These are phyloP conservation scores for Phaeosphaeria sp. DNA, from an alignment of 2,329 filamentous ascomycete species.

Conservation along the genomic window DNA sequence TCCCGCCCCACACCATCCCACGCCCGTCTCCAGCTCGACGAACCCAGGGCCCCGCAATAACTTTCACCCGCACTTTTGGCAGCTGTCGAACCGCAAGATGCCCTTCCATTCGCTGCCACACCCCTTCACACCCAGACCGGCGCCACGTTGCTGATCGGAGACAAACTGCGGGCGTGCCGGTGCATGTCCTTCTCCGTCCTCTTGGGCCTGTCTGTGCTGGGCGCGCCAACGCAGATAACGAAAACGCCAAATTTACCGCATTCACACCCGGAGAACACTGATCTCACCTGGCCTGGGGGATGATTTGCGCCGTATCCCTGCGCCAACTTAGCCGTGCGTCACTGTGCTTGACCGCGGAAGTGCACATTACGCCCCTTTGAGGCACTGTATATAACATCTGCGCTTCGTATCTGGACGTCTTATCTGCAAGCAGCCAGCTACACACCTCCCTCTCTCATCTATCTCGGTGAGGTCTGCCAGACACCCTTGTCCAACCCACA, in stretches of 20 bases:
- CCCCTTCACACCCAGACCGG: slow-evolving; percentile 13
- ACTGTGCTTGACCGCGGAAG: slow-evolving; percentile 44
- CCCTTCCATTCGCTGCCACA: slow-evolving; percentile 13
- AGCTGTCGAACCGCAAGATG: slow-evolving; percentile 9
- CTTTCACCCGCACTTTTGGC: slow-evolving; percentile 18
- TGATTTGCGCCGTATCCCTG: slow-evolving; percentile 26
- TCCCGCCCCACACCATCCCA: slow-evolving; percentile 42
- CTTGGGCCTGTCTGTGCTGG: slow-evolving; percentile 12
- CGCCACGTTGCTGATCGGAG: slow-evolving; percentile 28
- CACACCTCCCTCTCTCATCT: slow-evolving; percentile 6
- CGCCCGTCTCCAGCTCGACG: slow-evolving; percentile 23
- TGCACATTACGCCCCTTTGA: slow-evolving; percentile 26
- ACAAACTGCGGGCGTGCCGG: slow-evolving; percentile 11
- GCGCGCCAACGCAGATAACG: slow-evolving; percentile 36
- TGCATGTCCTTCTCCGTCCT: slow-evolving; percentile 25
- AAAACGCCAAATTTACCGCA: slow-evolving; percentile 21
- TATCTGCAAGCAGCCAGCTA: slow-evolving; percentile 21
- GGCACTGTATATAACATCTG: slow-evolving; percentile 34
- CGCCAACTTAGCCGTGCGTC: slow-evolving; percentile 33
- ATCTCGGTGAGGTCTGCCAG: slow-evolving; percentile 10
- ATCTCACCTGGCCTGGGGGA: slow-evolving; percentile 30
- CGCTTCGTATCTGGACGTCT: slow-evolving; percentile 15
- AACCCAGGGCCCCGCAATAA: slow-evolving; percentile 24
- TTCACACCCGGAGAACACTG: slow-evolving; percentile 28
- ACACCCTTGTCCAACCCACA: slow-evolving; percentile 9